Evolutionary conservation across 2,329 filamentous ascomycete genomes (phyloP).

Genomic region (Podosphaera xanthii): DNA sequence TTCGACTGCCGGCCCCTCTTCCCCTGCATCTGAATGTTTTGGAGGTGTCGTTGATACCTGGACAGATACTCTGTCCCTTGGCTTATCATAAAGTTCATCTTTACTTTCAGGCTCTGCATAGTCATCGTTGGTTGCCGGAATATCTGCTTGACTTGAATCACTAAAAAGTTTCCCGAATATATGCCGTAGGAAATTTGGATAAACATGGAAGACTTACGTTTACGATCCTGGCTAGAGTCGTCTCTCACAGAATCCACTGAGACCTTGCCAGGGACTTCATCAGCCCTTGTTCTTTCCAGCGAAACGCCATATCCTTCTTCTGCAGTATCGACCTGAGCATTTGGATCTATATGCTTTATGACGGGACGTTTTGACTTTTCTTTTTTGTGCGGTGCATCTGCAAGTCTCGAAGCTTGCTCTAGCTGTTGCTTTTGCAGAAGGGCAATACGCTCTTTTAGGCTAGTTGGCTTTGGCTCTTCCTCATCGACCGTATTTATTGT

Average conservation of each 20-base stretch:
- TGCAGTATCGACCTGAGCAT: constrained; percentile 18
- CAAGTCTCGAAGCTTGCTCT: constrained; percentile 67
- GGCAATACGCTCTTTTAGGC: constrained; percentile 85
- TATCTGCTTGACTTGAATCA: constrained; percentile 41
- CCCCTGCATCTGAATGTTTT: constrained; percentile 20
- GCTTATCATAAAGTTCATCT: constrained; percentile 48
- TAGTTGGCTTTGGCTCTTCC: constrained; percentile 76
- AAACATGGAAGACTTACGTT: constrained; percentile 29
- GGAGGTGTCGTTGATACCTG: constrained; percentile 20
- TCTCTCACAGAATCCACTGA: constrained; percentile 26
- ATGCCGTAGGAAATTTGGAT: constrained; percentile 11
- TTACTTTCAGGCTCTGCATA: constrained; percentile 38
- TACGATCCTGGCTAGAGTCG: constrained; percentile 21
- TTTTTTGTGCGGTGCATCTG: constrained; percentile 56
- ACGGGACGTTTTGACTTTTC: constrained; percentile 64
- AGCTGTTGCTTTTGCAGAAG: constrained; percentile 81
- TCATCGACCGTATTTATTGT: constrained; percentile 30
- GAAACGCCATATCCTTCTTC: constrained; percentile 17
- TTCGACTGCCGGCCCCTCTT: constrained; percentile 21
- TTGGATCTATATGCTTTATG: constrained; percentile 39
- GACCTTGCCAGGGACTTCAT: constrained; percentile 24
- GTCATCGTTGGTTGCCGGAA: constrained; percentile 40
- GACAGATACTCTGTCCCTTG: constrained; percentile 13
- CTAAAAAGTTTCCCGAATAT: constrained; percentile 21
- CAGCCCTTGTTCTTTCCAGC: constrained; percentile 25